A percentile compares a stretch with the other conserved stretches of the same genome.
Conservation (phyloP, 352 stramenopile species). For the Phytopythium boreale region DNA sequence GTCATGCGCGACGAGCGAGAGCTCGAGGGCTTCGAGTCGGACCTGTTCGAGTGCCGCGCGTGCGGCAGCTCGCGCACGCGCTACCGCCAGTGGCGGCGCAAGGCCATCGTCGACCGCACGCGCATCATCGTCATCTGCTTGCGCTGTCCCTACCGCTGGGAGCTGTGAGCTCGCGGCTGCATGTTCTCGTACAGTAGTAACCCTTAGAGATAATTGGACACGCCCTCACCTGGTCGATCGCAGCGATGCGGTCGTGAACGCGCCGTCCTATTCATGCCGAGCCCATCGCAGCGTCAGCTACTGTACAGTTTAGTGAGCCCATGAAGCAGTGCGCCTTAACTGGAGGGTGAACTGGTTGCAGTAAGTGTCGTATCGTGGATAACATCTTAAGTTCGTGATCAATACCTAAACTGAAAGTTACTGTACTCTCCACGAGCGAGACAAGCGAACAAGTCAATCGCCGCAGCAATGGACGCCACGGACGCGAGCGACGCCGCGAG, state of each 20-base stretch:
- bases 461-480: constrained; percentile 1
- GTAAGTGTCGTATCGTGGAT: no score
- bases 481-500: constrained; percentile 10
- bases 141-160: constrained; percentile 73
- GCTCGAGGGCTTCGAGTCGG: constrained; percentile 69
- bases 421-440: no score
- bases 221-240: no score
- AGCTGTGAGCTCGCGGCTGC: constrained; percentile 37
- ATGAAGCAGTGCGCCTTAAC: no score
- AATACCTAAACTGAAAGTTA: no score
- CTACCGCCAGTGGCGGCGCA: constrained; percentile 80
- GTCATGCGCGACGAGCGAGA: constrained; percentile 72
- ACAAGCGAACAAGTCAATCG: no score
- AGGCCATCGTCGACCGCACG: constrained; percentile 80
- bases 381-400: no score
- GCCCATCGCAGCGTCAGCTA: no score
- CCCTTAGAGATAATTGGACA: background rate
- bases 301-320: no score
- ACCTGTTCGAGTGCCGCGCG: constrained; percentile 80
- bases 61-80: constrained; percentile 71
- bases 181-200: background rate
- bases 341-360: no score
- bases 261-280: no score
- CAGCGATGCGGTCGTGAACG: no score
- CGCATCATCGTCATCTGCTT: constrained; percentile 82